Percentiles rank a stretch among this genome's conserved stretches.
Evolutionary conservation across 1,284 basidiomycete species (phyloP).

Genomic region (Rhizoctonia solani): DNA sequence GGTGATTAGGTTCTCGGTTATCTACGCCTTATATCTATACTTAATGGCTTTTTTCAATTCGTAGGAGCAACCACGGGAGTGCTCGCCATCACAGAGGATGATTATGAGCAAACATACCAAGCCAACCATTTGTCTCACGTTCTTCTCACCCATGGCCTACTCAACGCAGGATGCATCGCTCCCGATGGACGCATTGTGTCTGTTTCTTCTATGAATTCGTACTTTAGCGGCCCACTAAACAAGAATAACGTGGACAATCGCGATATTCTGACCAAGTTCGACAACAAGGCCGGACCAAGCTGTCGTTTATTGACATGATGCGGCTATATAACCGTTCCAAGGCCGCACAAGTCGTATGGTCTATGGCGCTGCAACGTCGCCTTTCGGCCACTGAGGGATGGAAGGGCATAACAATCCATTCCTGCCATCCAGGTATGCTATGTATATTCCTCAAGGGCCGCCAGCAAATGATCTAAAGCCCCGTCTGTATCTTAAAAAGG

Average conservation of each 20-base stretch:
- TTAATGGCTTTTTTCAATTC: background rate
- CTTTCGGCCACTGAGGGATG: conserved; percentile 4
- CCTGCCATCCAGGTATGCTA: conserved; percentile 36
- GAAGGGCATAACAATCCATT: conserved; percentile 23
- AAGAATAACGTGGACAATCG: background rate
- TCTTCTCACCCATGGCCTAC: conserved; percentile 21
- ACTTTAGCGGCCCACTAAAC: conserved; percentile 22
- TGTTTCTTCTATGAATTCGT: conserved; percentile 13
- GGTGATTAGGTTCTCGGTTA: background rate
- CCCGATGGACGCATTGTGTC: conserved; percentile 25
- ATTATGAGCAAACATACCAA: conserved; percentile 29
- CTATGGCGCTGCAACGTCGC: conserved; percentile 22
- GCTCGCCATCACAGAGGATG: conserved; percentile 19
- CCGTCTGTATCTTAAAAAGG: background rate
- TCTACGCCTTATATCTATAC: background rate
- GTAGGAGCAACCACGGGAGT: conserved; percentile 13
- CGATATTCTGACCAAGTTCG: background rate
- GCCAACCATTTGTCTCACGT: conserved; percentile 28
- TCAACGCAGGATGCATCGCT: conserved; percentile 17
- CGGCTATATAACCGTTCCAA: conserved; percentile 31
- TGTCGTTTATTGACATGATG: conserved; percentile 10
- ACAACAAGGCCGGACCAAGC: background rate
- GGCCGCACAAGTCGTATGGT: conserved; percentile 34
- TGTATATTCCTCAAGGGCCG: background rate
- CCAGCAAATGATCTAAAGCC: background rate